Percentiles rank a stretch among this genome's conserved stretches.
phyloP scores from a whole-genome alignment of 495 filamentous ascomycete genomes.

The Aspergillus ostianus region DNA sequence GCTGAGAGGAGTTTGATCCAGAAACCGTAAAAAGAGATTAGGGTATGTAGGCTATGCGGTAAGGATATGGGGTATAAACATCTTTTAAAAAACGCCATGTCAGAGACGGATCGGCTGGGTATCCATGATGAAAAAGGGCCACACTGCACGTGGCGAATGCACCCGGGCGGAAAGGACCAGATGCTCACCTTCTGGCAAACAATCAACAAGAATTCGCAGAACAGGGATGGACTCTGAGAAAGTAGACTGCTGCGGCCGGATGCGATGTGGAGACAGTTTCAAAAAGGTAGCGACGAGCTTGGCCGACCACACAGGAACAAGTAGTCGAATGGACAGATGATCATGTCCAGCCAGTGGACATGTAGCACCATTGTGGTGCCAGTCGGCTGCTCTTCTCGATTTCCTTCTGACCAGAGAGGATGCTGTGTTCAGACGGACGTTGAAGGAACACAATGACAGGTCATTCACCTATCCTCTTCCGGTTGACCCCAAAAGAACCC shows the following conservation, averaged over 20 bases:
- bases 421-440: neutral
- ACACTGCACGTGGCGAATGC: neutral
- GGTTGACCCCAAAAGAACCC: neutral
- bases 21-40: neutral
- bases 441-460: neutral
- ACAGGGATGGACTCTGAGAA: neutral
- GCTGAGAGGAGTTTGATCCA: neutral
- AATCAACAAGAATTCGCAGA: neutral
- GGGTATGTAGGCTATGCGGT: constrained; percentile 2
- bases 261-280: neutral
- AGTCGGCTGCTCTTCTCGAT: neutral
- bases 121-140: neutral
- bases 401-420: neutral
- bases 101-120: neutral
- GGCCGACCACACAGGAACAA: no score
- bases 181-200: neutral
- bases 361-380: neutral
- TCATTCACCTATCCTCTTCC: neutral
- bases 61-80: constrained; percentile 1
- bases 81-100: constrained; percentile 2
- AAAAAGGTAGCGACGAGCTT: neutral
- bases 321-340: neutral
- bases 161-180: neutral
- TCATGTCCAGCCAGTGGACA: neutral
- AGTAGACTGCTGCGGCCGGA: neutral